Conservation (phyloP, 371 early-diverging fungal genomes). For the Mortierella sp. region DNA sequence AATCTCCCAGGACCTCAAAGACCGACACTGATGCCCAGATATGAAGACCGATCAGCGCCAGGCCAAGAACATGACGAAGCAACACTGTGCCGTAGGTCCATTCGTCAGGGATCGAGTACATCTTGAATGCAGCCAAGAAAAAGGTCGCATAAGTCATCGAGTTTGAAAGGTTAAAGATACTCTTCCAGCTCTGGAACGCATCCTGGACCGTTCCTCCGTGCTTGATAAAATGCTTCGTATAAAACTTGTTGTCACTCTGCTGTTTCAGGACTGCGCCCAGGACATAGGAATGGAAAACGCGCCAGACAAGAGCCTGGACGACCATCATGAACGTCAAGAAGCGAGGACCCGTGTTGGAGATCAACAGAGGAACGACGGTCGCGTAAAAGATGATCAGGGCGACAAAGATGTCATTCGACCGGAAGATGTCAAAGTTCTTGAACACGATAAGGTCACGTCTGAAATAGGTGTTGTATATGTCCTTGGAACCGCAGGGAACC, state of each 20-base stretch:
- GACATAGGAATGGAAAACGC: conserved; percentile 83
- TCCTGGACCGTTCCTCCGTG: conserved; percentile 87
- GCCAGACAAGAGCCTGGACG: conserved; percentile 88
- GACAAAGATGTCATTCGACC: conserved; percentile 85
- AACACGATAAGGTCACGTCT: conserved; percentile 90
- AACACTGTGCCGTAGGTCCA: conserved; percentile 79
- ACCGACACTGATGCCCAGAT: conserved; percentile 87
- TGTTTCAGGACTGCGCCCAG: conserved; percentile 80
- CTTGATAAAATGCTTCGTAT: conserved; percentile 93
- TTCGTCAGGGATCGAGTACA: conserved; percentile 77
- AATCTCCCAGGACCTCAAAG: conserved; percentile 90
- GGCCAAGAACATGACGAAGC: conserved; percentile 80
- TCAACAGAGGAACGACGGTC: conserved; percentile 71
- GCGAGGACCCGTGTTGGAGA: conserved; percentile 60
- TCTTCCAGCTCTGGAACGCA: conserved; percentile 95
- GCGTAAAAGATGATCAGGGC: conserved; percentile 81
- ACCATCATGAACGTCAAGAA: conserved; percentile 59
- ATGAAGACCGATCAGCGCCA: conserved; percentile 84
- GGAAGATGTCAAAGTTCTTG: conserved; percentile 89
- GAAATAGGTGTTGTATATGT: conserved; percentile 69
- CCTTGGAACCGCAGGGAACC: conserved; percentile 51
- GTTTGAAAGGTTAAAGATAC: conserved; percentile 89
- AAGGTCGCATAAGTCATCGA: conserved; percentile 91
- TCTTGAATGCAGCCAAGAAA: conserved; percentile 75
- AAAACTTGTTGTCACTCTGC: conserved; percentile 84